phyloP scores from a whole-genome alignment of 75 land plant species.

The Adiantum capillusveneris region DNA sequence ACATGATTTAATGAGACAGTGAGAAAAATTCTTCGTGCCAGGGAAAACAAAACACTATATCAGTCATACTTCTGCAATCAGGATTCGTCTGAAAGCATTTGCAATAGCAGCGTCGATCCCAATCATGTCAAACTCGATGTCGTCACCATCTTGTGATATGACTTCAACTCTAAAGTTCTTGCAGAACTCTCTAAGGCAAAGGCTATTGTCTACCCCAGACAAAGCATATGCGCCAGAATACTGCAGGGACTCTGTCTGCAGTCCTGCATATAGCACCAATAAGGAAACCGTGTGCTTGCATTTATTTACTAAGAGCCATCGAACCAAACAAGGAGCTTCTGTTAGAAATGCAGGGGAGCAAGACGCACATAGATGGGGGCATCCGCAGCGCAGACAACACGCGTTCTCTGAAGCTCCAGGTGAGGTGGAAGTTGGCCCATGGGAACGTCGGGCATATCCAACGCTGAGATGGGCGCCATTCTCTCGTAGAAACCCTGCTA shows the following conservation, averaged over 20 bases:
- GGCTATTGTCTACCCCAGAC: conserved; percentile 67
- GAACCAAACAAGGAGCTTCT: too few relatives aligned
- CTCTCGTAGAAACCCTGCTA: too few relatives aligned
- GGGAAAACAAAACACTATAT: too few relatives aligned
- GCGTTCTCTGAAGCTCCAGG: conserved; percentile 74
- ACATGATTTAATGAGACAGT: background rate
- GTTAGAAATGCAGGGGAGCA: too few relatives aligned
- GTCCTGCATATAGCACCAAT: too few relatives aligned
- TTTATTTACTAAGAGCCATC: too few relatives aligned
- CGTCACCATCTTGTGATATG: conserved; percentile 51
- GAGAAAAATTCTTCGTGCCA: background rate
- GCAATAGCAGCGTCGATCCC: conserved; percentile 95
- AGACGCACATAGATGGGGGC: conserved; percentile 68
- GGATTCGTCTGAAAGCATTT: conserved; percentile 89
- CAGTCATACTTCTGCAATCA: conserved; percentile 78
- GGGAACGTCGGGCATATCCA: conserved; percentile 41
- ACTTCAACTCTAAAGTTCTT: conserved; percentile 64
- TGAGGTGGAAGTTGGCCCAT: conserved; percentile 62
- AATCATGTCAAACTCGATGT: conserved; percentile 91
- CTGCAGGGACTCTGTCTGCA: conserved; percentile 65
- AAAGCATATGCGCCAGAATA: conserved; percentile 88
- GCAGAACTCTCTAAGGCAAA: conserved; percentile 45
- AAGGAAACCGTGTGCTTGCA: too few relatives aligned
- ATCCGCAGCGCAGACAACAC: conserved; percentile 69
- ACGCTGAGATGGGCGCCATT: conserved; percentile 9